Base-by-base conservation (phyloP, 129 eudicot genomes). In the Pittosporum tobira region DNA sequence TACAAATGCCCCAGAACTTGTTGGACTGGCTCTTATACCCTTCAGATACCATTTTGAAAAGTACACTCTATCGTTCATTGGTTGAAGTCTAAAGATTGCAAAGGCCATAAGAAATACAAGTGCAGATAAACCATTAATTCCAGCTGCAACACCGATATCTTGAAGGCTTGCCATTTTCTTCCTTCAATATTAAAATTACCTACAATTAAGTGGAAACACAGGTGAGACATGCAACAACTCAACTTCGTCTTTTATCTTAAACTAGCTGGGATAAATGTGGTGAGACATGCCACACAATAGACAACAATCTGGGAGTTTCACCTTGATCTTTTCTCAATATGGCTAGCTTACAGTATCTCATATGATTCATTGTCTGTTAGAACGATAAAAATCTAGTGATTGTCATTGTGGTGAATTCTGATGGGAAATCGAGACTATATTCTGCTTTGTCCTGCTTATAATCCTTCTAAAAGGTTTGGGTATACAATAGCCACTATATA, bases 1-100 rank as follows among this genome's bases (percentile, higher is more conserved):
- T 36, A 86, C 78, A 57, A 29, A 67, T n/a, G 77, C 62, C 71
- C 95, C 87, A 19, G 94, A 64, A 44, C 73, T 68, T 52, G 71
- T 76, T 52, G 99, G 99, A 54, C 85, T 83, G 24, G 77, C 90
- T 71, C 99, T 69, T 66, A 91, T 72, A 23, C 99, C 99, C 70
- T 87, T 91, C 53, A 80, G 61, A 68, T 91, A 87, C 96, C 99
- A 91, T 86, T 91, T 91, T 45, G 95, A 95, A 40, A 91, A 91
- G 83, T 91, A 91, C 21, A 91, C 94, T 79, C 99, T 78, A 67
- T 91, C 99, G 15, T 87, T 87, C 19, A 87, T 7, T 1, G 99
- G 99, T 73, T 91, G 99, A 75, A 91, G 96, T 29, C 99, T 78
- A 59, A 87, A 75, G 62, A 91, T 83, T 27, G 96, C 96, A 70